Evolutionary conservation across 2,329 filamentous ascomycete genomes (phyloP).

Genomic region (Leptosphaerulina australis): DNA sequence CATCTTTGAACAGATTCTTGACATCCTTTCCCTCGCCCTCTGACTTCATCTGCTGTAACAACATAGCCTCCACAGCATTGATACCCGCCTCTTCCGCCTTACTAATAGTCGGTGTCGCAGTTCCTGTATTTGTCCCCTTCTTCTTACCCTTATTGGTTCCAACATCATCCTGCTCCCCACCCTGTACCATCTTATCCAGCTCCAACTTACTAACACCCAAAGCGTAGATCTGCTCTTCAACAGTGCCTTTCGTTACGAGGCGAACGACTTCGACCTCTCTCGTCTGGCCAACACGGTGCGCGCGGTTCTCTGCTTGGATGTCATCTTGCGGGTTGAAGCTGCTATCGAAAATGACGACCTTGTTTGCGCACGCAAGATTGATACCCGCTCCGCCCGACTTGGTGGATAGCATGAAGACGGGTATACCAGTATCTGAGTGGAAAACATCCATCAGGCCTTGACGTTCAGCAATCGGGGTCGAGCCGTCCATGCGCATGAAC

Average conservation of each 20-base stretch:
- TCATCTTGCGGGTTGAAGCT: conserved; percentile 99
- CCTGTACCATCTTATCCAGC: conserved; percentile 76
- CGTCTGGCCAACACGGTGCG: conserved; percentile 91
- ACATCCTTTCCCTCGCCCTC: conserved; percentile 37
- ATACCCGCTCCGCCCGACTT: conserved; percentile 96
- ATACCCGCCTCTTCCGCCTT: conserved; percentile 45
- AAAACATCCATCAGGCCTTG: conserved; percentile 90
- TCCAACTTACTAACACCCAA: conserved; percentile 92
- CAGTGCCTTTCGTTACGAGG: conserved; percentile 78
- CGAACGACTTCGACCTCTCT: conserved; percentile 88
- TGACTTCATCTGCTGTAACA: conserved; percentile 42
- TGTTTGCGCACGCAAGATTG: conserved; percentile 94
- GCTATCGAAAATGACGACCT: conserved; percentile 95
- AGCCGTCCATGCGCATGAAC: conserved; percentile 86
- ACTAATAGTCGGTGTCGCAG: conserved; percentile 38
- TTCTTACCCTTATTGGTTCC: conserved; percentile 25
- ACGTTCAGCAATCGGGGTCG: conserved; percentile 78
- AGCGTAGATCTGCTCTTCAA: conserved; percentile 92
- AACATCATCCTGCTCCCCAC: conserved; percentile 58
- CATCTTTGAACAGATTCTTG: conserved; percentile 51
- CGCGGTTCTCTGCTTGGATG: conserved; percentile 96
- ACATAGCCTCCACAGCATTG: conserved; percentile 49
- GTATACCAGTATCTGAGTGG: conserved; percentile 74
- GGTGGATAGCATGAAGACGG: conserved; percentile 91
- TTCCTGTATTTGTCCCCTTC: conserved; percentile 16